A percentile compares a stretch with the other conserved stretches of the same genome.
phyloP scores from a whole-genome alignment of 768 basidiomycete genomes.

The Rhizopogon roseolus region DNA sequence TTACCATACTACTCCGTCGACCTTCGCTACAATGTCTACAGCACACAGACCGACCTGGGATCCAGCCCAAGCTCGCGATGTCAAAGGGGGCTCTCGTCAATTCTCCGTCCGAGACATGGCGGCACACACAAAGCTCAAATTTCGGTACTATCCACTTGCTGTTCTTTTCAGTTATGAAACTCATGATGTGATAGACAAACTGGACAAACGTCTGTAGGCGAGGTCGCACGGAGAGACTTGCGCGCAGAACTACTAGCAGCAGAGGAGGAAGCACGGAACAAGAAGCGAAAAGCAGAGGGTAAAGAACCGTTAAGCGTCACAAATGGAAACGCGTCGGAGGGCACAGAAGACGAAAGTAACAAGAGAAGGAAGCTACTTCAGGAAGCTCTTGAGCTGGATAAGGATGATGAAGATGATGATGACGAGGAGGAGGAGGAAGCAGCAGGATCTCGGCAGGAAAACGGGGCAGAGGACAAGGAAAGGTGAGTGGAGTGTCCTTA shows the following conservation, averaged over 20 bases:
- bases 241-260: conserved; percentile 79
- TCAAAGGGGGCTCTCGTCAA: conserved; percentile 88
- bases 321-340: conserved; percentile 26
- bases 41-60: conserved; percentile 97
- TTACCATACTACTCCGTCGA: neutral
- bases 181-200: conserved; percentile 52
- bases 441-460: conserved; percentile 28
- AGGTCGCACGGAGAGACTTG: conserved; percentile 77
- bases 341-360: conserved; percentile 55
- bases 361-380: conserved; percentile 88
- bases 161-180: neutral
- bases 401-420: conserved; percentile 81
- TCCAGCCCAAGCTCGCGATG: conserved; percentile 89
- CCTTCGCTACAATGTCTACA: conserved; percentile 60
- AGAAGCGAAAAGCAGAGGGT: conserved; percentile 91
- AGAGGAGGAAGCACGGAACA: conserved; percentile 82
- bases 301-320: conserved; percentile 34
- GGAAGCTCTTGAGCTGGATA: conserved; percentile 83
- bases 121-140: conserved; percentile 96
- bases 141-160: conserved; percentile 49
- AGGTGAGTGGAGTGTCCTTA: conserved; percentile 33
- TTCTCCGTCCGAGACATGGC: conserved; percentile 94
- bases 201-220: conserved; percentile 79
- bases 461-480: conserved; percentile 40
- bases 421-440: conserved; percentile 35